These are phyloP conservation scores for Cardamine resedifolia DNA, from an alignment of 345 rosid genomes.

Conservation along the genomic window DNA sequence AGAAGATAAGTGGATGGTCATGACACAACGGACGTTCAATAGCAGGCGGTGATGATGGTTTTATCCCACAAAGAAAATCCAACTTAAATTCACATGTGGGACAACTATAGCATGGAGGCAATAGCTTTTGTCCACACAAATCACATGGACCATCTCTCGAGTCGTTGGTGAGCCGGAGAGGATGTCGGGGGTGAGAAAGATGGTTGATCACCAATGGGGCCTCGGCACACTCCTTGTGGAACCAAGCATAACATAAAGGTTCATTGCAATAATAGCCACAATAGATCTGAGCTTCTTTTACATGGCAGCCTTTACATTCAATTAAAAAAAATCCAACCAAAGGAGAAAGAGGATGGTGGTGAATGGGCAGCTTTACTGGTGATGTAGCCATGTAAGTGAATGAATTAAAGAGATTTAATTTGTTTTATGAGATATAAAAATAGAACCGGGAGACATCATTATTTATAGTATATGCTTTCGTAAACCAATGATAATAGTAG, in stretches of 20 bases:
- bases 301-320: neutral
- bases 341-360: neutral
- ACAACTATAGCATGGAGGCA: neutral
- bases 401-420: neutral
- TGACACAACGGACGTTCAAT: neutral
- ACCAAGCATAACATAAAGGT: rapidly evolving
- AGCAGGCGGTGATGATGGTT: neutral
- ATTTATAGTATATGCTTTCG: no score
- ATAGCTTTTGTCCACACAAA: neutral
- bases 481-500: neutral
- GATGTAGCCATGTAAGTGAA: neutral
- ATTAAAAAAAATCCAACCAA: rapidly evolving
- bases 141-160: neutral
- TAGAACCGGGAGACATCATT: neutral
- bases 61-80: constrained; percentile 11
- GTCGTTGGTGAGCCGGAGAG: neutral
- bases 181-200: neutral
- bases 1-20: constrained; percentile 16
- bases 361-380: neutral
- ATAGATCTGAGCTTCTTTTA: rapidly evolving
- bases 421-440: neutral
- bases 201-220: constrained; percentile 14
- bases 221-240: constrained; percentile 19
- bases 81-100: neutral
- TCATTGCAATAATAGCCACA: neutral